These are phyloP conservation scores for Leccinum subgranulosum DNA, from an alignment of 768 basidiomycete species.

Conservation along the genomic window DNA sequence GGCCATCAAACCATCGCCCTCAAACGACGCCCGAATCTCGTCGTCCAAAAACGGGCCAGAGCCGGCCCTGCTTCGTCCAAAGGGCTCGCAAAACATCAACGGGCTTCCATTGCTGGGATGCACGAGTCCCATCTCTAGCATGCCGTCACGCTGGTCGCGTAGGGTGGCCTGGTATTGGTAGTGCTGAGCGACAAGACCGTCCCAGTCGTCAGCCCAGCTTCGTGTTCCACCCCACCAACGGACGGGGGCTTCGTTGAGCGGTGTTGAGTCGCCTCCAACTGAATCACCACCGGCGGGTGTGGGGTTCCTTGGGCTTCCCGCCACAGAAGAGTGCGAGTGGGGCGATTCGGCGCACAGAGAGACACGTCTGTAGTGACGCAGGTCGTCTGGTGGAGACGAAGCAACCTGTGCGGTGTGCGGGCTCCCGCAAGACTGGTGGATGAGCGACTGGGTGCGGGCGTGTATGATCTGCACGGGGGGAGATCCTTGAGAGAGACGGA, in stretches of 20 bases:
- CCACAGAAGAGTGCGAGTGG: background rate
- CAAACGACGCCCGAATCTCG: conserved; percentile 21
- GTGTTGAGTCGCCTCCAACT: conserved; percentile 4
- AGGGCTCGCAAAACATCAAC: conserved; percentile 3
- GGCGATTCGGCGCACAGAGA: conserved; percentile 11
- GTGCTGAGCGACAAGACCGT: background rate
- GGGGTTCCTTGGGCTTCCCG: background rate
- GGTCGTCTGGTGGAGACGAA: background rate
- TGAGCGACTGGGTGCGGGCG: conserved; percentile 13
- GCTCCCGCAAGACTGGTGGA: conserved; percentile 14
- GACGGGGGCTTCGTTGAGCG: conserved; percentile 17
- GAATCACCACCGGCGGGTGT: too few species aligned
- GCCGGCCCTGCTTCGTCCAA: background rate
- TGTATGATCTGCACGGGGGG: conserved; percentile 2
- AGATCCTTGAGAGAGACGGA: background rate
- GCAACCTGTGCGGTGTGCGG: background rate
- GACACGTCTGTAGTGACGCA: background rate
- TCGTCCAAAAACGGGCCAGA: conserved; percentile 17
- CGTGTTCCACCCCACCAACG: conserved; percentile 20
- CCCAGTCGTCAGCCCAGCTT: conserved; percentile 22
- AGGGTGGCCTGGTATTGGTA: background rate
- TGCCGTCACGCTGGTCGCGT: background rate
- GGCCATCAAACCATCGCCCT: background rate
- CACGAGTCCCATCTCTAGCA: background rate
- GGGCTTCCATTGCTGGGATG: background rate